A percentile compares a stretch with the other conserved stretches of the same genome.
phyloP scores from a whole-genome alignment of 1,139 yeast genomes.

The Blastobotrys buckinghamii region DNA sequence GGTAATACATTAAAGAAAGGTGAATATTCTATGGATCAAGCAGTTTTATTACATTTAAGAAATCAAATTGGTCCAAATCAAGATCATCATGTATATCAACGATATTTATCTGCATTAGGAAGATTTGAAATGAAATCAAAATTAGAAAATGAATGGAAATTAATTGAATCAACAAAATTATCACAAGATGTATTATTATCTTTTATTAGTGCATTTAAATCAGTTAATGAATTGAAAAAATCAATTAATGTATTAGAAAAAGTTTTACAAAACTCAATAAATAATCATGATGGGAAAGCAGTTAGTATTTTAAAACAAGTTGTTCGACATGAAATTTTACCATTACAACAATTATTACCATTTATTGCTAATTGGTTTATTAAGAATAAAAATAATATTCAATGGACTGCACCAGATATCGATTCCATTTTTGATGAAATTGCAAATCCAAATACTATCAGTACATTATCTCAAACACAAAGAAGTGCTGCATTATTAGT shows the following conservation, averaged over 20 bases:
- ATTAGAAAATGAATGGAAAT: slow-evolving; percentile 24
- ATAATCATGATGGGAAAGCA: slow-evolving; percentile 15
- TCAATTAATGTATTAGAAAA: slow-evolving; percentile 20
- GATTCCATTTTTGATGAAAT: slow-evolving; percentile 20
- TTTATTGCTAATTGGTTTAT: slow-evolving; percentile 23
- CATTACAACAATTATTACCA: slow-evolving; percentile 17
- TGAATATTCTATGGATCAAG: slow-evolving; percentile 24
- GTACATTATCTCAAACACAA: slow-evolving; percentile 15
- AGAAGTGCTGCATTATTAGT: slow-evolving; percentile 17
- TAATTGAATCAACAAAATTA: neutral
- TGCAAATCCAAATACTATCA: slow-evolving; percentile 15
- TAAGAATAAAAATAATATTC: slow-evolving; percentile 15
- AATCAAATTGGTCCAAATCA: slow-evolving; percentile 17
- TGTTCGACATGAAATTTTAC: slow-evolving; percentile 24
- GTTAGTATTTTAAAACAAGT: slow-evolving; percentile 21
- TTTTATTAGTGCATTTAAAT: slow-evolving; percentile 25
- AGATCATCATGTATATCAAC: slow-evolving; percentile 18
- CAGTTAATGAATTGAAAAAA: slow-evolving; percentile 15
- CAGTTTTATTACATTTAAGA: slow-evolving; percentile 25
- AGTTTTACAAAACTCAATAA: slow-evolving; percentile 9
- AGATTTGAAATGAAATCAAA: slow-evolving; percentile 23
- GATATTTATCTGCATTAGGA: slow-evolving; percentile 29
- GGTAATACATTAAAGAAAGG: slow-evolving; percentile 9
- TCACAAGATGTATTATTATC: slow-evolving; percentile 24
- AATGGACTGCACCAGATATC: slow-evolving; percentile 22